Conservation (phyloP, 2,329 filamentous ascomycete species). For the Alternaria incomplexa region DNA sequence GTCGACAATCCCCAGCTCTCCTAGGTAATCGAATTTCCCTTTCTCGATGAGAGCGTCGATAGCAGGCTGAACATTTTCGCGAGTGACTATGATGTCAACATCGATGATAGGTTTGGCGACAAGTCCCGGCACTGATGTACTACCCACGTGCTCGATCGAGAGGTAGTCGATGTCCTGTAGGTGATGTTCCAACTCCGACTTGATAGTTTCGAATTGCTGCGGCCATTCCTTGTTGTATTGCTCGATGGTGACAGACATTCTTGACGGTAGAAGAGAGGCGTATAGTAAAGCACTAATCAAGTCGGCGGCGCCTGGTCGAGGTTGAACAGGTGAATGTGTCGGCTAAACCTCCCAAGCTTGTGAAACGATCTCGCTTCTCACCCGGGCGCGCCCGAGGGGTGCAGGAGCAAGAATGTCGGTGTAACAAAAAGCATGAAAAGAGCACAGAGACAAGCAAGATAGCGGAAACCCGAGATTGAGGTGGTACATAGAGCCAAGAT, state of each 20-base stretch:
- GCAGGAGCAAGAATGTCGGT: background rate
- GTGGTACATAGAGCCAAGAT: constrained; percentile 9
- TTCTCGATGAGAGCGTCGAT: constrained; percentile 39
- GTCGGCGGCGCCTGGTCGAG: background rate
- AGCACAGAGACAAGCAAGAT: background rate
- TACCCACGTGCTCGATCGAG: constrained; percentile 48
- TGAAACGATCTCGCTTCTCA: background rate
- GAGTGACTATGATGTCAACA: constrained; percentile 43
- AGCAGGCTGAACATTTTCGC: constrained; percentile 29
- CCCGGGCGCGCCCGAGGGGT: constrained; percentile 5
- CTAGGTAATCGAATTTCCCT: constrained; percentile 44
- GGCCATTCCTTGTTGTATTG: constrained; percentile 40
- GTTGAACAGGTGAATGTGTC: constrained; percentile 1
- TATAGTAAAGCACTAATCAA: background rate
- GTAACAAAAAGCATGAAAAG: background rate
- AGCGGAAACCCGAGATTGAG: constrained; percentile 1
- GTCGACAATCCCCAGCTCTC: constrained; percentile 46
- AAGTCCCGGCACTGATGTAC: constrained; percentile 45
- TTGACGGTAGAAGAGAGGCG: background rate
- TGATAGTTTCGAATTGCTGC: constrained; percentile 32
- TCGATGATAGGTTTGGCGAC: constrained; percentile 49
- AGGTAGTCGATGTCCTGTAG: constrained; percentile 21
- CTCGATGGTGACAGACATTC: constrained; percentile 32
- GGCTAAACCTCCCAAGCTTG: constrained; percentile 11
- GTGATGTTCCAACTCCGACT: constrained; percentile 16